Percentiles rank a stretch among this genome's conserved stretches.
These are phyloP conservation scores for Kwoniella pini DNA, from an alignment of 768 basidiomycete species.

Conservation along the genomic window DNA sequence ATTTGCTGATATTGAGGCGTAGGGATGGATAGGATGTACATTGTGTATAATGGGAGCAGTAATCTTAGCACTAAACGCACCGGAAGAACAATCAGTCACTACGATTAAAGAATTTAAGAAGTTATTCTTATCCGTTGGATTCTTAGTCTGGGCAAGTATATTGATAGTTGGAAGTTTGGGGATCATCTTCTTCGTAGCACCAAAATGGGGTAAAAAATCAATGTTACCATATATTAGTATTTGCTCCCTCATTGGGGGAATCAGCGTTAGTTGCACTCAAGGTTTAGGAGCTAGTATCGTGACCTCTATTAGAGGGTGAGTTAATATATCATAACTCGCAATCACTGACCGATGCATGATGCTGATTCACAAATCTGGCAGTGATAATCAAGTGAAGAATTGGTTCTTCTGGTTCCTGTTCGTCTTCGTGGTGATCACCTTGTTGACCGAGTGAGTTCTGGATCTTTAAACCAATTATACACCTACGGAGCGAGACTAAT, in stretches of 20 bases:
- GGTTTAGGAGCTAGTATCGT: conserved; percentile 91
- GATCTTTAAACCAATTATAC: no score
- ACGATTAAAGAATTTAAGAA: conserved; percentile 64
- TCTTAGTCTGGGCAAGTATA: conserved; percentile 67
- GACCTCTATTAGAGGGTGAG: conserved; percentile 58
- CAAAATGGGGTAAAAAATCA: conserved; percentile 78
- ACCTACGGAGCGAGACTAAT: no score
- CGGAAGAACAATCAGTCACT: conserved; percentile 50
- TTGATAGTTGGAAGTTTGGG: conserved; percentile 37
- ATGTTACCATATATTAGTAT: conserved; percentile 85
- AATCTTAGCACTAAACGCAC: conserved; percentile 83
- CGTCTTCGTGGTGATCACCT: conserved; percentile 76
- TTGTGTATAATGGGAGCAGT: conserved; percentile 85
- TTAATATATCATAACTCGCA: neutral
- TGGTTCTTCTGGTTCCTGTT: conserved; percentile 70
- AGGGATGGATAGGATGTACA: conserved; percentile 89
- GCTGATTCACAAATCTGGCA: conserved; percentile 2
- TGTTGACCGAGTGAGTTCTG: conserved; percentile 63
- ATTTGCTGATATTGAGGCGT: neutral
- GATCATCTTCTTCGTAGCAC: conserved; percentile 40
- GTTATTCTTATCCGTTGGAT: conserved; percentile 79
- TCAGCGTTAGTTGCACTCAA: conserved; percentile 69
- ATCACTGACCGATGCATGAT: neutral
- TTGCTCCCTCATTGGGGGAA: conserved; percentile 93
- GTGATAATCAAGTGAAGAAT: conserved; percentile 68